These are phyloP conservation scores for Hirsutella rhossiliensis DNA, from an alignment of 2,329 filamentous ascomycete species.

Conservation along the genomic window DNA sequence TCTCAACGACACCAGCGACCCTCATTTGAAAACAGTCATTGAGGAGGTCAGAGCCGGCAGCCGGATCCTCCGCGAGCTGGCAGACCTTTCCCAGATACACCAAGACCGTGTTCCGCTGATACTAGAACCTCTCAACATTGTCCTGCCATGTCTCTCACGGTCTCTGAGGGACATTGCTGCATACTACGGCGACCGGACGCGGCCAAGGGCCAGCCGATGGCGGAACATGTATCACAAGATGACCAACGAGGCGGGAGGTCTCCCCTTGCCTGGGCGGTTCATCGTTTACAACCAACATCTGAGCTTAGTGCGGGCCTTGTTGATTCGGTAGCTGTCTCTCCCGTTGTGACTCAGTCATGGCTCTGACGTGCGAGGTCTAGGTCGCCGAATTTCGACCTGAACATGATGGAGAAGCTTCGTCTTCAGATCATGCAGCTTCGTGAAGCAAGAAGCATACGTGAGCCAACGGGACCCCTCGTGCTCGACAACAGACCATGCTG, in stretches of 20 bases:
- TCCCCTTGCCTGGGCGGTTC: constrained; percentile 40
- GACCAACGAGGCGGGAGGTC: constrained; percentile 37
- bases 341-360: not conserved
- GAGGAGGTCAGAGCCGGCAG: constrained; percentile 32
- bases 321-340: constrained; percentile 30
- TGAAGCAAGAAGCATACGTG: constrained; percentile 39
- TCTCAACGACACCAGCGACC: constrained; percentile 30
- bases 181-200: constrained; percentile 37
- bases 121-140: constrained; percentile 40
- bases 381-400: constrained; percentile 41
- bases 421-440: constrained; percentile 38
- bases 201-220: constrained; percentile 40
- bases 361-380: constrained; percentile 6
- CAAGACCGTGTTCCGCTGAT: constrained; percentile 35
- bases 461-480: constrained; percentile 10
- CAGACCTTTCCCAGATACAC: constrained; percentile 41
- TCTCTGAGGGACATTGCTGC: constrained; percentile 40
- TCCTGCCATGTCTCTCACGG: constrained; percentile 42
- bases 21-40: constrained; percentile 34
- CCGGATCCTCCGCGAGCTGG: constrained; percentile 38
- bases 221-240: constrained; percentile 45
- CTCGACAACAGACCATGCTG: not conserved
- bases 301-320: constrained; percentile 32
- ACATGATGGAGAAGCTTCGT: constrained; percentile 36
- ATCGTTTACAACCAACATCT: constrained; percentile 44